Evolutionary conservation across 1,284 basidiomycete species (phyloP), one percentile per base, ranked within the genome.

Genomic region (Ceratobasidium theobromae): DNA sequence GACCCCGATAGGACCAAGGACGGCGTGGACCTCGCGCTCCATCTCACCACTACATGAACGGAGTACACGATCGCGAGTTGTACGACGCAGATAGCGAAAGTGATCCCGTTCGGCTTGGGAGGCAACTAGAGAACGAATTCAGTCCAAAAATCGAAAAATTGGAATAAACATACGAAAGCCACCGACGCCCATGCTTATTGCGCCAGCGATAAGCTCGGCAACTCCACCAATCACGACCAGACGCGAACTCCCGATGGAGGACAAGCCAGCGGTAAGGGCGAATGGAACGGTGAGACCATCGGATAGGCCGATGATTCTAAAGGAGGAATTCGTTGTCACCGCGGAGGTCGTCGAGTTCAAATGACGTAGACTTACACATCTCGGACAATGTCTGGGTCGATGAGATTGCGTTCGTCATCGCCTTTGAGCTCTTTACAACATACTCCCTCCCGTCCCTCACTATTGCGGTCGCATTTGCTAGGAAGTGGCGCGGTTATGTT

Each of bases 231-330:
- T 82, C 51, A 98, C 91, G 72, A 98, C 95, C 38, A 97, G 82
- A 62, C 82, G 86, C 12, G 91, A 93, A 71, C 90, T 87, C 53
- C 95, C 95, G 18, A 98, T 84, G 1, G 91, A 93, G 1, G 94
- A 95, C 9, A 98, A 84, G 70, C 95, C 93, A 14, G 92, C 91
- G 1, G 93, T 87, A 33, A 96, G 79, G 1, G 93, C 93, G 75
- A 95, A 95, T 0, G 94, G 94, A 0, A 97, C 94, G 0, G 94
- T 97, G 51, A 98, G 79, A n/a, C 96, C 96, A 74, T 99, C 96
- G 0, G 91, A 93, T 9, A 98, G 85, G 49, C 96, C 96, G 72
- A 98, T 98, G 69, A 96, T 87, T 60, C 93, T 95, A 23, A 12
- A 5, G 9, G 8, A 6, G 21, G 45, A 21, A 60, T 11, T 16